A percentile compares a stretch with the other conserved stretches of the same genome.
Evolutionary conservation across 768 basidiomycete genomes (phyloP).

Genomic region (Suillus placidus): DNA sequence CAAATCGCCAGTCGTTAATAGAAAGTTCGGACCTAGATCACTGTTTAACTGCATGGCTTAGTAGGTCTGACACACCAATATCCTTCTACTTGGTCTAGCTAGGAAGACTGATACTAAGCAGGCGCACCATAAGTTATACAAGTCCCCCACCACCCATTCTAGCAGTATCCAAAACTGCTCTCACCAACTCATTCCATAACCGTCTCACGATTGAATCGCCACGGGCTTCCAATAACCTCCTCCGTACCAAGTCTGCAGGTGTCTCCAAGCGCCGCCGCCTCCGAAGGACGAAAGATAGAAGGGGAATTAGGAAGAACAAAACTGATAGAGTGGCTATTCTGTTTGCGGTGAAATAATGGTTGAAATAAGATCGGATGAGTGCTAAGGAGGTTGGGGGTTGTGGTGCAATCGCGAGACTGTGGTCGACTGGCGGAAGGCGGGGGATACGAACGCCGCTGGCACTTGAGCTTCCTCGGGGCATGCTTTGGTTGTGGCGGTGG

Average conservation of each 20-base stretch:
- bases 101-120: neutral
- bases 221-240: constrained; percentile 48
- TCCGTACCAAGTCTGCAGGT: constrained; percentile 58
- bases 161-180: constrained; percentile 64
- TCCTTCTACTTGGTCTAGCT: no score
- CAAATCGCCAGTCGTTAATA: neutral
- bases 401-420: constrained; percentile 17
- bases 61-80: no score
- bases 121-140: constrained; percentile 40
- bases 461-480: constrained; percentile 17
- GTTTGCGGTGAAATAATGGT: constrained; percentile 49
- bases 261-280: constrained; percentile 41
- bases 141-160: constrained; percentile 83
- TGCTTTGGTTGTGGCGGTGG: constrained; percentile 12
- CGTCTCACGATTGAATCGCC: constrained; percentile 37
- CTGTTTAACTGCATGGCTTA: neutral
- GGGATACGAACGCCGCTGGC: constrained; percentile 18
- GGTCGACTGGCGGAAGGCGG: constrained; percentile 14
- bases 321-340: constrained; percentile 49
- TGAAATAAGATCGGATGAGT: constrained; percentile 50
- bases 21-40: neutral
- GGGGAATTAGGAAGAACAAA: constrained; percentile 44
- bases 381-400: constrained; percentile 37
- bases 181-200: constrained; percentile 57
- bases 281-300: constrained; percentile 52